Evolutionary conservation across 495 filamentous ascomycete genomes (phyloP).

Genomic region (Lindgomyces ingoldianus): DNA sequence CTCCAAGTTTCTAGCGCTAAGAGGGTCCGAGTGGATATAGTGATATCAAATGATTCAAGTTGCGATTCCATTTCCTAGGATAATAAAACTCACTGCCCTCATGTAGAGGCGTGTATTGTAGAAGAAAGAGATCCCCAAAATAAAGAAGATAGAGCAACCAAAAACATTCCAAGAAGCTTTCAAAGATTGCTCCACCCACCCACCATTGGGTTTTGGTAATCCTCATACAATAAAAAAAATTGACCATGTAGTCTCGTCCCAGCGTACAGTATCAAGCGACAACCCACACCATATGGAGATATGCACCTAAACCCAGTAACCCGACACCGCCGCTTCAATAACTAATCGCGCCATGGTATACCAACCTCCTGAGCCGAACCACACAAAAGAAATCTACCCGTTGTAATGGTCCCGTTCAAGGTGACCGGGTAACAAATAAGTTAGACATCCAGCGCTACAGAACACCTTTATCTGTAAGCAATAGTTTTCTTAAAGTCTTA

Average conservation of each 20-base stretch:
- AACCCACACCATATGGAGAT: conserved; percentile 29
- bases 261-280: conserved; percentile 39
- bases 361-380: conserved; percentile 23
- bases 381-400: conserved; percentile 41
- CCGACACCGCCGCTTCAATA: conserved; percentile 37
- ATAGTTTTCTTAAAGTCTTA: conserved; percentile 34
- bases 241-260: conserved; percentile 32
- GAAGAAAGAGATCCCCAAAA: conserved; percentile 15
- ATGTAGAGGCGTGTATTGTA: conserved; percentile 31
- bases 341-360: conserved; percentile 39
- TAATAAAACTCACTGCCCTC: conserved; percentile 34
- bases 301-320: conserved; percentile 34
- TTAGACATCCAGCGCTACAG: conserved; percentile 31
- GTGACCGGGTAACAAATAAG: conserved; percentile 30
- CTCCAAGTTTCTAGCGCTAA: too few relatives aligned
- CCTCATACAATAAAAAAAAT: conserved; percentile 32
- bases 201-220: neutral
- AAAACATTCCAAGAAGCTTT: conserved; percentile 29
- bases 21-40: too few relatives aligned
- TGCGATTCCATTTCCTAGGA: conserved; percentile 23
- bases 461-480: conserved; percentile 34
- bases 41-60: conserved; percentile 13
- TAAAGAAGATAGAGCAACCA: conserved; percentile 21
- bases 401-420: conserved; percentile 17
- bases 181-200: conserved; percentile 13